These are phyloP conservation scores for Salinomyces thailandicus DNA, from an alignment of 2,329 filamentous ascomycete species.

Conservation along the genomic window DNA sequence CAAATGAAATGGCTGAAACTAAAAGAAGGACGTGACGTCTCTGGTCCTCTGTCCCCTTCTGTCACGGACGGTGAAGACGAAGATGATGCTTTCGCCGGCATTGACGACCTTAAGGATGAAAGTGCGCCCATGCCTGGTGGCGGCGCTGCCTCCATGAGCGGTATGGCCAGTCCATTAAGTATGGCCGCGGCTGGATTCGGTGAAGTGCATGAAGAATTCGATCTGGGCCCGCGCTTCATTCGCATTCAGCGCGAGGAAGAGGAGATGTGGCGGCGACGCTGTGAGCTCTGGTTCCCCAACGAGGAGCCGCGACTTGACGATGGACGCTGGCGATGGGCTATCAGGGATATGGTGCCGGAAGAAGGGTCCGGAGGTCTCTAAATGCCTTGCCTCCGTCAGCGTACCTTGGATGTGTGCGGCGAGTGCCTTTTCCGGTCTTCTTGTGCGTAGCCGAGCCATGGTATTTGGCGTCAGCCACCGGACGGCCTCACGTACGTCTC, in stretches of 20 bases:
- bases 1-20: conserved; percentile 94
- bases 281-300: conserved; percentile 67
- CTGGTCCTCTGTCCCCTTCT: conserved; percentile 31
- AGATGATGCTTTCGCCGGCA: conserved; percentile 86
- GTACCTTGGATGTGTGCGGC: no score
- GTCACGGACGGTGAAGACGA: conserved; percentile 73
- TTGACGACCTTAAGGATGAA: conserved; percentile 80
- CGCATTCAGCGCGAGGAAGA: conserved; percentile 84
- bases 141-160: conserved; percentile 11
- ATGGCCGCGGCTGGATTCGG: conserved; percentile 52
- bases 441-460: no score
- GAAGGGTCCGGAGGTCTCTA: neutral
- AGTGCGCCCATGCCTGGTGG: conserved; percentile 13
- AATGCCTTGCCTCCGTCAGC: no score
- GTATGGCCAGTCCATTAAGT: conserved; percentile 21
- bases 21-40: conserved; percentile 27
- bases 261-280: conserved; percentile 78
- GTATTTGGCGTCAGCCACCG: no score
- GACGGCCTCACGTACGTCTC: no score
- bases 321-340: conserved; percentile 51
- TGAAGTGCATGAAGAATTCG: conserved; percentile 83
- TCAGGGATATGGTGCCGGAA: conserved; percentile 9
- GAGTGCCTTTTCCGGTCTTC: no score
- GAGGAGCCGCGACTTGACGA: conserved; percentile 54
- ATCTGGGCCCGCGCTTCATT: conserved; percentile 91